Evolutionary conservation across 75 land plant species (phyloP), one percentile per base, ranked within the genome.

Genomic region (Pinus albicaulis): DNA sequence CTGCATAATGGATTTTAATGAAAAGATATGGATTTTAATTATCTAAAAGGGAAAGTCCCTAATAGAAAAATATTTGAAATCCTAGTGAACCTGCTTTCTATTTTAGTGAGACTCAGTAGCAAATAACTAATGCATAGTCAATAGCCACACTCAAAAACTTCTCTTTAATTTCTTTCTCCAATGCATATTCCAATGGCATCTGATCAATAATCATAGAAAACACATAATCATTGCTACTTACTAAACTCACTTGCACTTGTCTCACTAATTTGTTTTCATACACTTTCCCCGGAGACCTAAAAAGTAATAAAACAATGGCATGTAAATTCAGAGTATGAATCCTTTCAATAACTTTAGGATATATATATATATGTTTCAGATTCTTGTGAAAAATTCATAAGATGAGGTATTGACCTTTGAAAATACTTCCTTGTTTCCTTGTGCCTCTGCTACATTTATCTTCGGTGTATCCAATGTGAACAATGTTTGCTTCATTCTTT

Each of bases 141-240:
- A 82, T 61, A 12, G 98, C 99, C 8, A 94, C 79, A 7, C 85
- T 76, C 25, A 96, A 75, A 63, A 96, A 90, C 53, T 68, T 66
- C 78, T 81, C 71, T 77, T 94, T 96, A 26, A 89, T 59, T 63
- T 80, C 84, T 74, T 96, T 93, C 44, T 94, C 91, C 62, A 96
- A 72, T 20, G 99, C 99, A 88, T 89, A 94, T 44, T 88, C 77
- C 71, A 94, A 83, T 15, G 98, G 92, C 57, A 89, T 92, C 26
- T 98, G 95, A 90, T 96, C 99, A 79, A 96, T 94, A 26, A 96
- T 96, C 77, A 96, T 80, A 15, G 99, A 98, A 89, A 75, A 91
- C 44, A 84, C 88, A 28, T 75, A 81, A 66, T 82, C 80, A 10
- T 79, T 70, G 24, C 78, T 76, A 55, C 76, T 71, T 56, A 81